Base-by-base conservation (phyloP, 352 stramenopile genomes). In the Phytophthora sansomeana region DNA sequence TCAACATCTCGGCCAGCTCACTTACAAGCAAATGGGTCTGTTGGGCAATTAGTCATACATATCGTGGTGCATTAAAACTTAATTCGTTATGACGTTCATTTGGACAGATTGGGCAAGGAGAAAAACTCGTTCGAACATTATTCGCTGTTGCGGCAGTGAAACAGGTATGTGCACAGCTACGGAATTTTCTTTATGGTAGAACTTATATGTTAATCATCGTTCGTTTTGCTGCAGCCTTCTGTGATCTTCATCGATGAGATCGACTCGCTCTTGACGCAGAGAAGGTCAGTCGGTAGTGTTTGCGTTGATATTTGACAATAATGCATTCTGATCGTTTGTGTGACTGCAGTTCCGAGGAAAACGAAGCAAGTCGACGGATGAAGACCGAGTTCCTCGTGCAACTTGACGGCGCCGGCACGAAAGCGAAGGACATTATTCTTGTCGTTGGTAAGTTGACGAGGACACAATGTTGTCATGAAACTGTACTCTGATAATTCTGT, bases 231-330 rank as follows among this genome's bases (percentile, higher is more conserved):
- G 36, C 17, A 98, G 83, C 97, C 98, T 8, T 95, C 95, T 0
- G 96, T 99, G 2, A 97, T 99, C 46, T 99, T 99, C 69, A 99
- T 99, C 48, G 98, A 99, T 73, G 98, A 99, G 80, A 98, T 99
- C 62, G 98, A 99, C 79, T 99, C 97, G 3, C 79, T 99, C 17
- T 81, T 99, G 29, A 98, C 92, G 1, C 90, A 99, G 77, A 78
- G 98, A 67, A 99, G 92, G 77, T 91, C 42, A 49, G 41, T 28
- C 1, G 19, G 7, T 24, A 16, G 7, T 2, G 38, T 14, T 5
- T 24, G 17, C 49, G 26, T 51, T 56, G 10, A 32, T 16, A n/a
- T 42, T n/a, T 28, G 2, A n/a, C n/a, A n/a, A n/a, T n/a, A n/a
- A n/a, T n/a, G 14, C 39, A 6, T 17, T 48, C 29, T 72, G 55